Evolutionary conservation across 73 alveolate genomes (phyloP).

Genomic region (Halteria grandinella): DNA sequence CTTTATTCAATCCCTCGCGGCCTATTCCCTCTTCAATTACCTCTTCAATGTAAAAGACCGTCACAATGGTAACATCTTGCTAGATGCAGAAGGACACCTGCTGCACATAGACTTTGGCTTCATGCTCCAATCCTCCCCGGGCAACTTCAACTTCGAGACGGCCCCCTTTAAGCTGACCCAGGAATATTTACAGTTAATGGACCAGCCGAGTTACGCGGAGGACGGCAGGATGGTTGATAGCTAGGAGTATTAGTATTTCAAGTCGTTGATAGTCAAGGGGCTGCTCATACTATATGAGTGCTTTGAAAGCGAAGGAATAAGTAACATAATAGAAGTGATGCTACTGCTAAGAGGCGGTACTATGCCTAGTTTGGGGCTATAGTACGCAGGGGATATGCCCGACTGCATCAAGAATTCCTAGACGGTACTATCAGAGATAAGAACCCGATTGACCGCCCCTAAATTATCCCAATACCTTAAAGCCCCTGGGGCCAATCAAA

Average conservation of each 20-base stretch:
- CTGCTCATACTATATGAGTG: too few relatives aligned
- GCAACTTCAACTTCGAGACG: constrained; percentile 96
- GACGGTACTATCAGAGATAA: constrained; percentile 44
- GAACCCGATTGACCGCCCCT: constrained; percentile 67
- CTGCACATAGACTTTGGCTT: constrained; percentile 99
- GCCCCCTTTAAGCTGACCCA: constrained; percentile 99
- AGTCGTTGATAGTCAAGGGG: constrained; percentile 79
- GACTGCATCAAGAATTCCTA: constrained; percentile 84
- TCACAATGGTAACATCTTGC: constrained; percentile 99
- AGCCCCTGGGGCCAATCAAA: constrained; percentile 82
- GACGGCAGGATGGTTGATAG: constrained; percentile 89
- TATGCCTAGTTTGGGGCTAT: too few relatives aligned
- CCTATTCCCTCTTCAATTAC: constrained; percentile 95
- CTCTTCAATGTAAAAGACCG: constrained; percentile 97
- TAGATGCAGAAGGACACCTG: constrained; percentile 95
- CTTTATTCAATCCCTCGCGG: constrained; percentile 98
- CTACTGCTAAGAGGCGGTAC: constrained; percentile 66
- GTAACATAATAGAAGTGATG: constrained; percentile 86
- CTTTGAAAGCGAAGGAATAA: constrained; percentile 93
- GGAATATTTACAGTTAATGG: constrained; percentile 94
- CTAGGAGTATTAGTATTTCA: constrained; percentile 85
- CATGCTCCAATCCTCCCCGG: constrained; percentile 90
- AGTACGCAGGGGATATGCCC: constrained; percentile 60
- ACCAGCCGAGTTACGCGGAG: constrained; percentile 88
- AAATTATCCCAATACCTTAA: constrained; percentile 74